Conservation (phyloP, 495 filamentous ascomycete genomes). For the Rhypophila decipiens region DNA sequence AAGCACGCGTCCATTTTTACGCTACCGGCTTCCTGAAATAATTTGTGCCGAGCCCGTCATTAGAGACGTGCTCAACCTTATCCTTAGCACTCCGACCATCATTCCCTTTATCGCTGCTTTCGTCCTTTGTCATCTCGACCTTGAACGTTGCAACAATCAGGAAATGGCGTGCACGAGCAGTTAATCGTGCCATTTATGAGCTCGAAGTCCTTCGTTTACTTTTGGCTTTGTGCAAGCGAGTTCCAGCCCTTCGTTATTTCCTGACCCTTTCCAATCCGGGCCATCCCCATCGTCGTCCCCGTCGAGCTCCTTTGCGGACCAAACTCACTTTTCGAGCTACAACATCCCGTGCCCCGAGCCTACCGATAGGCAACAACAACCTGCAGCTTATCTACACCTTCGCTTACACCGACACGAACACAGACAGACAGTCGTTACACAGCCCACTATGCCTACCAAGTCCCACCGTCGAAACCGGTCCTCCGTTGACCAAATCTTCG, state of each 20-base stretch:
- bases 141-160: no score
- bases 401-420: neutral
- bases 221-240: no score
- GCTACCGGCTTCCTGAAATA: neutral
- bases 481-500: conserved; percentile 34
- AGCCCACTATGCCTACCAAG: conserved; percentile 24
- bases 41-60: neutral
- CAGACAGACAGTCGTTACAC: neutral
- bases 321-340: no score
- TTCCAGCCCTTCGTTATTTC: no score
- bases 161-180: no score
- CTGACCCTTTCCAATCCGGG: no score
- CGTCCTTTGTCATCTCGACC: no score
- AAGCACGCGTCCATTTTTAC: neutral
- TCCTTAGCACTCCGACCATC: neutral
- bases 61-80: neutral
- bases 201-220: no score
- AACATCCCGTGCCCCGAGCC: neutral
- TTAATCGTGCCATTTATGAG: no score
- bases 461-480: conserved; percentile 27
- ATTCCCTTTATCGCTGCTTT: neutral
- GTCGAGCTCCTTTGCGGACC: no score
- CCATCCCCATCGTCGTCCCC: no score
- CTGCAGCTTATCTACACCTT: no score
- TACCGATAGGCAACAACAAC: neutral